phyloP scores from a whole-genome alignment of 805 yeast species.

The Komagataella phaffii region DNA sequence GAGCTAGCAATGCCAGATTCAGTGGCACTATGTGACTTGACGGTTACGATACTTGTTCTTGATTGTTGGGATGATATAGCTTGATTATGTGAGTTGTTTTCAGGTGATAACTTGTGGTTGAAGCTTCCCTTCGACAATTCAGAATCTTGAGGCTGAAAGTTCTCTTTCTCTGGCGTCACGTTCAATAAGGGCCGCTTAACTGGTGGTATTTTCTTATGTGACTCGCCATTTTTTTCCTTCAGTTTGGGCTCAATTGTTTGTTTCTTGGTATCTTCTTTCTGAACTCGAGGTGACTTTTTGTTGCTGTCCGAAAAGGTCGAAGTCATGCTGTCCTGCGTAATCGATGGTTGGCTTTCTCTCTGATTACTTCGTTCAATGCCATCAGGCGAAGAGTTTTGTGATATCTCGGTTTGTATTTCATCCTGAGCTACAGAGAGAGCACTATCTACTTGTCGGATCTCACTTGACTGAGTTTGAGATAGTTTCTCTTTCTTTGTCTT shows the following conservation, averaged over 20 bases:
- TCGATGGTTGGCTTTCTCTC: not conserved
- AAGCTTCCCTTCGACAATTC: not conserved
- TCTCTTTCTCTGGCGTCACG: constrained; percentile 6
- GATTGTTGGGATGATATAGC: not conserved
- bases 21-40: not conserved
- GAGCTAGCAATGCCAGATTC: not conserved
- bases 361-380: not conserved
- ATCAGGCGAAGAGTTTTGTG: not conserved
- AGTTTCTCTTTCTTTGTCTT: not conserved
- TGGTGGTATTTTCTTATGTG: not conserved
- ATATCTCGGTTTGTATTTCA: not conserved
- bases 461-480: not conserved
- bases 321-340: not conserved
- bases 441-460: not conserved
- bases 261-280: no score
- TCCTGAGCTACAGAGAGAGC: not conserved
- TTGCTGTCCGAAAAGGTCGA: not conserved
- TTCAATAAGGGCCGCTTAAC: not conserved
- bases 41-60: not conserved
- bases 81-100: not conserved
- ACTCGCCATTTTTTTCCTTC: not conserved
- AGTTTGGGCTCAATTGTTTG: not conserved
- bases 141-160: not conserved
- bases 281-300: not conserved
- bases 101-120: not conserved